phyloP scores from a whole-genome alignment of 2,329 filamentous ascomycete genomes.

The Aspergillus ochraceus region DNA sequence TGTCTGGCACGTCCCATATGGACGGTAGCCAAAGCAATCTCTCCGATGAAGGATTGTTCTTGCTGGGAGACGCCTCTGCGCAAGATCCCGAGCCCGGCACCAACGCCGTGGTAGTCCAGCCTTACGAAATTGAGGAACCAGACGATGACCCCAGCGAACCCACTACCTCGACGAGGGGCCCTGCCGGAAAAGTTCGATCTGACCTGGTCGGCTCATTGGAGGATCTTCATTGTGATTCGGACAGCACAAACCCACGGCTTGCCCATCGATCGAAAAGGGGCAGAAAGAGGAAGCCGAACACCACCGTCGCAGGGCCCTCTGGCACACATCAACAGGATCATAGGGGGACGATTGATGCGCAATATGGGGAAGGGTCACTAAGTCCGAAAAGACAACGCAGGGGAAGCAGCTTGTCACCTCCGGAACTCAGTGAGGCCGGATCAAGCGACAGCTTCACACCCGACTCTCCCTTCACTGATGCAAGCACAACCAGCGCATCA shows the following conservation, averaged over 20 bases:
- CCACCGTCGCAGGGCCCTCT: slow-evolving; percentile 16
- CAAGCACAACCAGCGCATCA: slow-evolving; percentile 15
- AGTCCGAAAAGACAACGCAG: slow-evolving; percentile 29
- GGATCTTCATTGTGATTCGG: slow-evolving; percentile 30
- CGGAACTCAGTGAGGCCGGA: slow-evolving; percentile 16
- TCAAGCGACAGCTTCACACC: slow-evolving; percentile 23
- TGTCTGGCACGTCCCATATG: not conserved
- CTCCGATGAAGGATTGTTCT: not conserved
- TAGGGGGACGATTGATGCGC: slow-evolving; percentile 7
- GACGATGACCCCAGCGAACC: slow-evolving; percentile 25
- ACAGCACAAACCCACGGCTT: slow-evolving; percentile 14
- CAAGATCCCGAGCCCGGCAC: not conserved
- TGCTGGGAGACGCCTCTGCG: slow-evolving; percentile 3
- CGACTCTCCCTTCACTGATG: slow-evolving; percentile 21
- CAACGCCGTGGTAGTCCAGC: slow-evolving; percentile 34
- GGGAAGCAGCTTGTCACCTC: slow-evolving; percentile 18
- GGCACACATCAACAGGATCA: not conserved
- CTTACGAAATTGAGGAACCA: slow-evolving; percentile 42
- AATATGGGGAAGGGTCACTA: slow-evolving; percentile 11
- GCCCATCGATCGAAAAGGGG: slow-evolving; percentile 24
- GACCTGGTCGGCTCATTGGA: slow-evolving; percentile 38
- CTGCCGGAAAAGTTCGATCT: slow-evolving; percentile 21
- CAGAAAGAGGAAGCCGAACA: slow-evolving; percentile 36
- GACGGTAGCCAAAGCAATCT: not conserved
- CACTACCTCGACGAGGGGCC: not conserved